A percentile compares a stretch with the other conserved stretches of the same genome.
Evolutionary conservation across 352 stramenopile species (phyloP).

Genomic region (Stramenopiles sp.): DNA sequence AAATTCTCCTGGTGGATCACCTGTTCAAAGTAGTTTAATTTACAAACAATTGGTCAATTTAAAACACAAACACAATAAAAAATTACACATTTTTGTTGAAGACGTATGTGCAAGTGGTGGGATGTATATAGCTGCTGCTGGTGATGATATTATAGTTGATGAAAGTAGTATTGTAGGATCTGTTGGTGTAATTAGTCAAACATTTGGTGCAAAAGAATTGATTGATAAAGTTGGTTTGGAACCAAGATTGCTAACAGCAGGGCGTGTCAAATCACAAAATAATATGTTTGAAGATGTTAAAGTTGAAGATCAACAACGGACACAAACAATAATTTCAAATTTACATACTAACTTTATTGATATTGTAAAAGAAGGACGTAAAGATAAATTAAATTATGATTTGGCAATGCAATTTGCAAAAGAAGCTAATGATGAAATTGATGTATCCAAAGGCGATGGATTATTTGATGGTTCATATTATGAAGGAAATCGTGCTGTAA

Average conservation of each 20-base stretch:
- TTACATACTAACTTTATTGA: no score
- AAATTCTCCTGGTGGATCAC: slow-evolving; percentile 15
- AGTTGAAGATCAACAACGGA: no score
- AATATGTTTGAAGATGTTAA: no score
- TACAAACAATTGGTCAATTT: slow-evolving; percentile 10
- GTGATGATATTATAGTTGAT: slow-evolving; percentile 2
- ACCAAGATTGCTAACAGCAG: not conserved
- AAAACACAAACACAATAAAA: slow-evolving; percentile 14
- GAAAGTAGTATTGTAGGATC: not conserved
- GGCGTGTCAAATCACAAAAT: not conserved
- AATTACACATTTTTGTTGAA: no score
- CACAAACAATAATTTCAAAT: no score
- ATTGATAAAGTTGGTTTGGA: slow-evolving; percentile 6
- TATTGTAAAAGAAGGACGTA: no score
- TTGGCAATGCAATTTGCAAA: no score
- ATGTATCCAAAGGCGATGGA: no score
- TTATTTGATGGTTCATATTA: no score
- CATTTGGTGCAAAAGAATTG: not conserved
- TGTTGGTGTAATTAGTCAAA: slow-evolving; percentile 7
- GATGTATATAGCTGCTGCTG: slow-evolving; percentile 5
- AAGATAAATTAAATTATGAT: no score
- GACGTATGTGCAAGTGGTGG: slow-evolving; percentile 7
- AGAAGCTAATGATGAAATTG: no score
- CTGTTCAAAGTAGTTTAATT: slow-evolving; percentile 12
- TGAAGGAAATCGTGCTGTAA: no score